Percentiles rank a stretch among this genome's conserved stretches.
phyloP scores from a whole-genome alignment of 257 asterid genomes.

The Leonotis leonurus region DNA sequence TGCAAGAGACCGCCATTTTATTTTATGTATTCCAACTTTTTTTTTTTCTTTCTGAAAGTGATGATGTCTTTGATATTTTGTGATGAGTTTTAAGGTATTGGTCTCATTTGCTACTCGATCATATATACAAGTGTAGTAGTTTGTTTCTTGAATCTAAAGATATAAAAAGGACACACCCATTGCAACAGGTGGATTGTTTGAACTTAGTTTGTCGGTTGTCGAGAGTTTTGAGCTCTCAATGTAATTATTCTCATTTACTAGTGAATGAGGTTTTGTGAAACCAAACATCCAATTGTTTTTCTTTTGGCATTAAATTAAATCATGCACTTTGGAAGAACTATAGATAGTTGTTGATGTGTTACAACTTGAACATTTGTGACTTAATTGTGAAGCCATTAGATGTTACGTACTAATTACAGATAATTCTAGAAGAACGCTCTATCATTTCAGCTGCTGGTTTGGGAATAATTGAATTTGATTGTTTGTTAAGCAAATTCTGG shows the following conservation, averaged over 20 bases:
- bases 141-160: slow-evolving; percentile 25
- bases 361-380: background rate
- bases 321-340: too few relatives aligned
- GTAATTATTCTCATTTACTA: too few relatives aligned
- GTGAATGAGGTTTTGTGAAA: too few relatives aligned
- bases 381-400: slow-evolving; percentile 3
- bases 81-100: background rate
- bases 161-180: background rate
- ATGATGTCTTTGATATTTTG: background rate
- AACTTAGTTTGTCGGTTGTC: too few relatives aligned
- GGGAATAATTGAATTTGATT: slow-evolving; percentile 10
- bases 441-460: too few relatives aligned
- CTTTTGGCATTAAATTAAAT: too few relatives aligned
- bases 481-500: slow-evolving; percentile 29
- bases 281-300: too few relatives aligned
- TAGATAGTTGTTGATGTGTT: background rate
- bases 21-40: background rate
- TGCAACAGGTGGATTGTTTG: background rate
- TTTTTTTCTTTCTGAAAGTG: background rate
- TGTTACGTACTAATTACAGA: too few relatives aligned
- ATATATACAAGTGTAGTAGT: slow-evolving; percentile 14
- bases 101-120: background rate
- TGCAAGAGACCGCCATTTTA: slow-evolving; percentile 24
- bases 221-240: too few relatives aligned
- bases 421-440: background rate